Conservation (phyloP, 1,284 basidiomycete genomes). For the Mrakiaceae sp. region DNA sequence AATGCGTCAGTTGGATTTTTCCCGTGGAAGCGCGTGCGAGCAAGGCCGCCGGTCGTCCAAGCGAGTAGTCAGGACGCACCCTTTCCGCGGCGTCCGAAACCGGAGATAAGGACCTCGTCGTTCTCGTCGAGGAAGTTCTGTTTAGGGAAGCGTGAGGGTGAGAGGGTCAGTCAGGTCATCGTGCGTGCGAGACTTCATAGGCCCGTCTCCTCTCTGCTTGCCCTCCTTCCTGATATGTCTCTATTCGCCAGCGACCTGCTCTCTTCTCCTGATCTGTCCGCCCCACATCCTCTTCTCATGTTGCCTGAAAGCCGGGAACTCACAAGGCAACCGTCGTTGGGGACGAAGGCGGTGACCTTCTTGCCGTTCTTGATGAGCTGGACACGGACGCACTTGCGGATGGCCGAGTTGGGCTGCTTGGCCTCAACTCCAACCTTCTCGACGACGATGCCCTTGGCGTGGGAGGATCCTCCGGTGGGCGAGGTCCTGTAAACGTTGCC, state of each 20-base stretch:
- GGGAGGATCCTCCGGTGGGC: conserved; percentile 96
- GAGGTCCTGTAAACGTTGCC: conserved; percentile 99
- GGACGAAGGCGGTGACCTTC: conserved; percentile 89
- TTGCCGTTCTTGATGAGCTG: conserved; percentile 99
- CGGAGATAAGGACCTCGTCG: conserved; percentile 98
- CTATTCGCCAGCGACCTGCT: background rate
- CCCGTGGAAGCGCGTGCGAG: too few relatives aligned
- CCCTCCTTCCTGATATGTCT: background rate
- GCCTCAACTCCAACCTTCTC: conserved; percentile 75
- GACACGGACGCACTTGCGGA: conserved; percentile 99
- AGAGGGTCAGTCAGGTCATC: background rate
- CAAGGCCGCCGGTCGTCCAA: background rate
- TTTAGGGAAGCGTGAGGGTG: conserved; percentile 20
- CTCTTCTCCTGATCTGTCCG: background rate
- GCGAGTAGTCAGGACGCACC: conserved; percentile 29
- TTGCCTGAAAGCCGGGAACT: background rate
- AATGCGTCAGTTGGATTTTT: too few relatives aligned
- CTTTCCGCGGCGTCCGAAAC: conserved; percentile 99
- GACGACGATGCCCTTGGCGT: conserved; percentile 99
- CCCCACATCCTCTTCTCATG: background rate
- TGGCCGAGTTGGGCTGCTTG: conserved; percentile 94
- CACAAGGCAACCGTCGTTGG: conserved; percentile 87
- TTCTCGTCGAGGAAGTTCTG: conserved; percentile 98
- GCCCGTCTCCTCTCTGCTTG: background rate
- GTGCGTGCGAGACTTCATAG: background rate